These are phyloP conservation scores for Thozetella sp. DNA, from an alignment of 495 filamentous ascomycete genomes.

Conservation along the genomic window DNA sequence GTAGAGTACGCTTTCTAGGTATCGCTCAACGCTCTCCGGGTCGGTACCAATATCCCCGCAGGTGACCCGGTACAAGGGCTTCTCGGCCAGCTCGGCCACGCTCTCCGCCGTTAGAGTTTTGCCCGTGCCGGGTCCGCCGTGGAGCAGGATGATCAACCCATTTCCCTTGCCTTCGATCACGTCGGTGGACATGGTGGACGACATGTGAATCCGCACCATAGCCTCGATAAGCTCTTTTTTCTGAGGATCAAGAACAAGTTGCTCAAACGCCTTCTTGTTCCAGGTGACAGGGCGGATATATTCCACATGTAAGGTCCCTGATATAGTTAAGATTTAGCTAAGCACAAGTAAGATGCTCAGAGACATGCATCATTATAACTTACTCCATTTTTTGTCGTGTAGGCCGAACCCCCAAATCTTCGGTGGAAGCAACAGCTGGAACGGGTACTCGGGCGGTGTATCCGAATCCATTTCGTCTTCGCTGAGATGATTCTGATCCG, in stretches of 20 bases:
- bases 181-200: slow-evolving; percentile 29
- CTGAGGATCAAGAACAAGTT: slow-evolving; percentile 46
- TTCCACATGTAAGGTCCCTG: slow-evolving; percentile 16
- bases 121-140: slow-evolving; percentile 52
- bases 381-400: not conserved
- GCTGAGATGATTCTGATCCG: too few species aligned
- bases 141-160: slow-evolving; percentile 50
- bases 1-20: slow-evolving; percentile 45
- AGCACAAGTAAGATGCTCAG: slow-evolving; percentile 12
- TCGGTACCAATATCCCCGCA: slow-evolving; percentile 54
- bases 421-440: not conserved
- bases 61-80: slow-evolving; percentile 51
- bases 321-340: not conserved
- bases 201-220: slow-evolving; percentile 33
- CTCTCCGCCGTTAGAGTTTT: slow-evolving; percentile 55
- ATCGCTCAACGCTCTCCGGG: slow-evolving; percentile 42
- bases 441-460: not conserved
- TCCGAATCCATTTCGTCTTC: not conserved
- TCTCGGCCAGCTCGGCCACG: slow-evolving; percentile 48
- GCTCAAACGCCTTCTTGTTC: slow-evolving; percentile 52
- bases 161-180: slow-evolving; percentile 50
- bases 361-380: not conserved
- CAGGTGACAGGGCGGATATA: slow-evolving; percentile 36
- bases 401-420: not conserved
- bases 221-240: slow-evolving; percentile 52